These are phyloP conservation scores for Chalara sp. DNA, from an alignment of 2,329 filamentous ascomycete species.

Conservation along the genomic window DNA sequence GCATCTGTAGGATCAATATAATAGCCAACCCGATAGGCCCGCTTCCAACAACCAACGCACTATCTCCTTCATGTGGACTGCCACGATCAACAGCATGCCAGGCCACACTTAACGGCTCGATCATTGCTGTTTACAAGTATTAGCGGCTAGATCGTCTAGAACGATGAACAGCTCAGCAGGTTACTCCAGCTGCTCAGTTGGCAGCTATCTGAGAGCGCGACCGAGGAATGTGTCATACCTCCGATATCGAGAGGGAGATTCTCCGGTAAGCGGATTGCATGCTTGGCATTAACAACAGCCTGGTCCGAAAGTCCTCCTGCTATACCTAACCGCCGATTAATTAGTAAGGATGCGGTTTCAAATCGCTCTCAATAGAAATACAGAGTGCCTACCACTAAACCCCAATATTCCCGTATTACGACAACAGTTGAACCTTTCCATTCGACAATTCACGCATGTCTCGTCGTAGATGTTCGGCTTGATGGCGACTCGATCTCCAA, in stretches of 20 bases:
- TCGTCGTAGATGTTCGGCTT: slow-evolving; percentile 49
- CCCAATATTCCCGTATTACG: slow-evolving; percentile 5
- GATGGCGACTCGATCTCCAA: slow-evolving; percentile 41
- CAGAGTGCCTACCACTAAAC: slow-evolving; percentile 15
- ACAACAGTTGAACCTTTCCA: slow-evolving; percentile 31
- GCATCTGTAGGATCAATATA: slow-evolving; percentile 37
- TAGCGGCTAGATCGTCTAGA: not conserved
- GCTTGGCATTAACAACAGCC: not conserved
- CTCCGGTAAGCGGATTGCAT: not conserved
- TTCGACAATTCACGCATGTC: slow-evolving; percentile 32
- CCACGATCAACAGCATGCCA: slow-evolving; percentile 48
- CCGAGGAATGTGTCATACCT: not conserved
- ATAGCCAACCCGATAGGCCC: slow-evolving; percentile 47
- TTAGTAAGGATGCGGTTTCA: too few species aligned
- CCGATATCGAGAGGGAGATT: not conserved
- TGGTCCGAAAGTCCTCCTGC: not conserved
- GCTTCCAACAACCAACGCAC: slow-evolving; percentile 42
- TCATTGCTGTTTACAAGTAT: slow-evolving; percentile 30
- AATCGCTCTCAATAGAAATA: too few species aligned
- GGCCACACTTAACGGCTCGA: slow-evolving; percentile 47
- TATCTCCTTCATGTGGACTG: slow-evolving; percentile 38
- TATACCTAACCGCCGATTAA: not conserved
- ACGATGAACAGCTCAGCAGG: not conserved
- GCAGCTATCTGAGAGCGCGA: not conserved
- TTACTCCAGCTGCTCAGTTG: not conserved